These are phyloP conservation scores for Escovopsis sp. DNA, from an alignment of 2,329 filamentous ascomycete species.

Conservation along the genomic window DNA sequence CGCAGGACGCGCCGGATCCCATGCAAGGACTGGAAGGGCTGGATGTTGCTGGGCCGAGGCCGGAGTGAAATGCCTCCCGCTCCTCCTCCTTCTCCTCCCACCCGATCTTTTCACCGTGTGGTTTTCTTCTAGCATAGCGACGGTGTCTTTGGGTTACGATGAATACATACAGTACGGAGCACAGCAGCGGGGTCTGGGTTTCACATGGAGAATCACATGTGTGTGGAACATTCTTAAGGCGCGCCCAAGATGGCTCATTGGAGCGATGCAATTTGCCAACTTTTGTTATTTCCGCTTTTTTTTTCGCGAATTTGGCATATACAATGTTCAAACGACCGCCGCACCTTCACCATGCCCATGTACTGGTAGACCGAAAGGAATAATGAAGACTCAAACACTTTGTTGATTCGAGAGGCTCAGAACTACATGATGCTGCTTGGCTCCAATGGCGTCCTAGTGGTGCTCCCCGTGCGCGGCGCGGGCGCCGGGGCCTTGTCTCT, in stretches of 20 bases:
- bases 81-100: background rate
- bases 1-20: conserved; percentile 55
- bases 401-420: background rate
- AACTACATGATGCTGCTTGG: no score
- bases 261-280: no score
- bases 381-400: background rate
- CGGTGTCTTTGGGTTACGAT: conserved; percentile 24
- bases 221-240: no score
- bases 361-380: background rate
- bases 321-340: conserved; percentile 6
- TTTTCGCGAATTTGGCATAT: conserved; percentile 3
- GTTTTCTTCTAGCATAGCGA: conserved; percentile 26
- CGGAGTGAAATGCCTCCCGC: conserved; percentile 33
- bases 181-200: no score
- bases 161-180: no score
- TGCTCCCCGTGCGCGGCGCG: conserved; percentile 10
- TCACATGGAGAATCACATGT: no score
- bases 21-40: conserved; percentile 93
- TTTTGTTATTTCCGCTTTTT: no score
- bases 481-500: conserved; percentile 45
- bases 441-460: conserved; percentile 9
- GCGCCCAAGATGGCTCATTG: no score
- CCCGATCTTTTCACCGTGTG: conserved; percentile 7
- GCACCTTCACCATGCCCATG: background rate
- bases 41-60: conserved; percentile 86